Evolutionary conservation across 2,329 filamentous ascomycete genomes (phyloP), one percentile per base, ranked within the genome.

Genomic region (Ophiocordyceps camponoti-saundersi): DNA sequence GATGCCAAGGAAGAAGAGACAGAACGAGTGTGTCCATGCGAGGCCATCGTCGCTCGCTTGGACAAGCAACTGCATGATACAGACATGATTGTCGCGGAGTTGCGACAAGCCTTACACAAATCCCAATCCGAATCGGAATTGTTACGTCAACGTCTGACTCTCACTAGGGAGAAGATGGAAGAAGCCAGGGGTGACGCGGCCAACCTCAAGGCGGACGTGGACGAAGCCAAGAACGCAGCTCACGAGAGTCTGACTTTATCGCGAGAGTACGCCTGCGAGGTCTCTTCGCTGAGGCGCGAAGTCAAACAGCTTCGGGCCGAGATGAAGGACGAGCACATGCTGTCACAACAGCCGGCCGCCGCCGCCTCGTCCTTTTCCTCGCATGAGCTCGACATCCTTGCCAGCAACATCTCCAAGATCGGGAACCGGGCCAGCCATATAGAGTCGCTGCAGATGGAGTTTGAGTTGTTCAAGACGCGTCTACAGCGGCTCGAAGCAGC

Each of bases 391-490:
- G 65, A 68, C 44, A 65, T 68, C 11, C 57, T 68, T 29, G 59
- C 63, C 2, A 61, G 51, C 46, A 65, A 54, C 47, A 62, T 67
- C 26, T 57, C 63, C 34, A 65, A 61, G 47, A 62, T 67, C 23
- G 58, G 61, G 15, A 58, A 59, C 49, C 58, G 59, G 34, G 62
- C 64, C 21, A 65, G 56, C 47, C 61, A 65, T 45, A 57, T 68
- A 11, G 64, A 68, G 46, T 59, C 56, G 8, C 52, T 68, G 21
- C 62, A 65, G 51, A 68, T 67, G 63, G 65, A 68, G 48, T 57
- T 67, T 41, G 58, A 66, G 40, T 56, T 69, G 2, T 56, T 67
- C 47, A 64, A 63, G 49, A 57, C 58, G 5, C 55, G 63, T 8
- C 47, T 67, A 5, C 59, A 64, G 46, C 55, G 60, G 18, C 53